phyloP scores from a whole-genome alignment of 352 stramenopile genomes.

The Phytophthora tubulina region DNA sequence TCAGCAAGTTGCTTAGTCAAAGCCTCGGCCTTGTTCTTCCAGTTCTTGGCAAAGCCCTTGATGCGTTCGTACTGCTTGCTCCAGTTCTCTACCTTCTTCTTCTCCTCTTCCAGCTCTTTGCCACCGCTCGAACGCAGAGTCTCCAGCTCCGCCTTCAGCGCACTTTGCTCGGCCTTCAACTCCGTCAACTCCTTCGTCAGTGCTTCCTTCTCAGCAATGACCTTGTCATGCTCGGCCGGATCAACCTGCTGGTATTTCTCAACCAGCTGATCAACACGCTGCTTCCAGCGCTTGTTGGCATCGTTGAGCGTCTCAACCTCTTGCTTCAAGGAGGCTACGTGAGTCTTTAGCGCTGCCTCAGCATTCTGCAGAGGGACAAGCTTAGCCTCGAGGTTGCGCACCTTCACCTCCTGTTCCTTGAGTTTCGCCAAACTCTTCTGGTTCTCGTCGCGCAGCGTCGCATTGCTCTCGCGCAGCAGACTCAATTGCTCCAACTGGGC shows the following conservation, averaged over 20 bases:
- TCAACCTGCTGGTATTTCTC: slow-evolving; percentile 89
- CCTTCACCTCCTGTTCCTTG: slow-evolving; percentile 62
- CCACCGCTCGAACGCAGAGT: slow-evolving; percentile 52
- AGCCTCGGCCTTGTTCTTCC: slow-evolving; percentile 80
- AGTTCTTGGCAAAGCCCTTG: slow-evolving; percentile 85
- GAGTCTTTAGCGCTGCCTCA: slow-evolving; percentile 54
- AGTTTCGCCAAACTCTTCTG: slow-evolving; percentile 65
- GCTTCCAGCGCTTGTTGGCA: slow-evolving; percentile 82
- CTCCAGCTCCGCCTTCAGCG: slow-evolving; percentile 60
- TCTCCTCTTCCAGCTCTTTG: slow-evolving; percentile 70
- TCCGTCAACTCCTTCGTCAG: slow-evolving; percentile 57
- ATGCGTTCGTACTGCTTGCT: slow-evolving; percentile 83
- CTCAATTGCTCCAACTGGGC: slow-evolving; percentile 80
- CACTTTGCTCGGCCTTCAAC: slow-evolving; percentile 51
- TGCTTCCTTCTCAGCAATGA: slow-evolving; percentile 67
- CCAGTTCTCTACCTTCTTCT: slow-evolving; percentile 74
- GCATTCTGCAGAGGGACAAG: slow-evolving; percentile 60
- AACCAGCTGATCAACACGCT: slow-evolving; percentile 81
- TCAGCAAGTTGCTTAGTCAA: slow-evolving; percentile 73
- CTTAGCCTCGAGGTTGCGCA: slow-evolving; percentile 58
- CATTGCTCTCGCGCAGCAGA: slow-evolving; percentile 83
- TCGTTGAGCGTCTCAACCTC: slow-evolving; percentile 68
- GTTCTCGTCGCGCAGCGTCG: slow-evolving; percentile 77
- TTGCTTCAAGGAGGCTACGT: slow-evolving; percentile 69
- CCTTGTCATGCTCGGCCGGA: slow-evolving; percentile 73